Evolutionary conservation across 768 basidiomycete genomes (phyloP), one percentile per base, ranked within the genome.

Genomic region (Panellus pusillus): DNA sequence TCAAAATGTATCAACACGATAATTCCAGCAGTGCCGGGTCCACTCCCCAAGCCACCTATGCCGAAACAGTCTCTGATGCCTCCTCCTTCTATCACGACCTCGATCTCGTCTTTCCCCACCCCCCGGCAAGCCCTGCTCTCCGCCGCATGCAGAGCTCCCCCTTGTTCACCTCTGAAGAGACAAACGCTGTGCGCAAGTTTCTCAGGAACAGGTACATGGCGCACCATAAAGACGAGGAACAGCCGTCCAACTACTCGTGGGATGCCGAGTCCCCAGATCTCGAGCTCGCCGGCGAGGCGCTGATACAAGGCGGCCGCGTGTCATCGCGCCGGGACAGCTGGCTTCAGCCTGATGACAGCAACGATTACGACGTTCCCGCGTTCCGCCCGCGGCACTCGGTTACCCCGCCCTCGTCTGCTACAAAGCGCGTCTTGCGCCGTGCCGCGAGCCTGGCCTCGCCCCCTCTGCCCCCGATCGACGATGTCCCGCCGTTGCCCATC

Each of bases 121-220:
- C 78, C 1, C 78, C 78, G 20, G 70, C 72, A 11, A 72, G 69
- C 55, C 73, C 75, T 7, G 67, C 68, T 15, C 64, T 77, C 27
- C 70, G 76, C 13, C 70, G 73, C 37, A 75, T 78, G 71, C 72
- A 71, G 40, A 78, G 75, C 57, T 73, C 74, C 13, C 78, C 76
- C 29, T 67, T 74, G 66, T 73, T 75, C 55, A 66, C 65, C 2
- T 19, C 57, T 20, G 66, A 65, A 35, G 68, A 68, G 24, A 64
- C 65, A 1, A 52, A 64, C 28, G 60, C 63, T 19, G 65, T 66
- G 42, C 64, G 60, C 41, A 46, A 65, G 27, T 55, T 64, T 38
- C 54, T 63, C 13, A 54, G 50, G 17, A 63, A 59, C 51, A 65
- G 66, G 28, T 65, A 63, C 59, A 65, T 55, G 18, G 51, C 58